Evolutionary conservation across 2,329 filamentous ascomycete genomes (phyloP).

Genomic region (Ceratocystis lukuohia): DNA sequence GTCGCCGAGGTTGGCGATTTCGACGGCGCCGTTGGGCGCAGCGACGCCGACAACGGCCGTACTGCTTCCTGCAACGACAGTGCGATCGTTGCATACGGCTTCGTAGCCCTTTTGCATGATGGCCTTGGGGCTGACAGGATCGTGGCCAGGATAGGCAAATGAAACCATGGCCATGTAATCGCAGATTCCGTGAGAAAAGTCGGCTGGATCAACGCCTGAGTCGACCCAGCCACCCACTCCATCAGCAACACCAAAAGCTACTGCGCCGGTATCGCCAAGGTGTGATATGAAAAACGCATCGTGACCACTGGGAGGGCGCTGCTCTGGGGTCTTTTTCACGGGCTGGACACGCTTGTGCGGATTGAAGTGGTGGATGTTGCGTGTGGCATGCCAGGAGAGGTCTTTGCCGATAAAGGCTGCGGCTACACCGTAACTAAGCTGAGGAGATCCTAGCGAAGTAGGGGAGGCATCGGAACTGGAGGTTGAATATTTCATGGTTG

Average conservation of each 20-base stretch:
- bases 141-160: constrained; percentile 42
- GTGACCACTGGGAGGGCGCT: constrained; percentile 69
- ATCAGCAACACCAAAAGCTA: constrained; percentile 83
- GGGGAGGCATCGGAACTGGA: constrained; percentile 7
- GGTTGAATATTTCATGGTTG: constrained; percentile 13
- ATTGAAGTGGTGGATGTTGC: constrained; percentile 60
- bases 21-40: constrained; percentile 56
- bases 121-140: constrained; percentile 31
- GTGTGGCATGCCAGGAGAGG: constrained; percentile 51
- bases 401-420: constrained; percentile 66
- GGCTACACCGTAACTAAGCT: constrained; percentile 55
- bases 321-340: constrained; percentile 39
- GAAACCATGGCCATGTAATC: constrained; percentile 79
- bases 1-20: constrained; percentile 89
- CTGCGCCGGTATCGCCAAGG: constrained; percentile 55
- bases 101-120: constrained; percentile 71
- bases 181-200: constrained; percentile 90
- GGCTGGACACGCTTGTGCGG: constrained; percentile 46
- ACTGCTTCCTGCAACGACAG: constrained; percentile 70
- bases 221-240: constrained; percentile 93
- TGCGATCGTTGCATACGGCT: constrained; percentile 58
- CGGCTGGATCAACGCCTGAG: constrained; percentile 81
- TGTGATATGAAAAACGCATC: constrained; percentile 90
- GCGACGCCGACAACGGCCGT: constrained; percentile 83
- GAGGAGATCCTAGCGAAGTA: constrained; percentile 14